These are phyloP conservation scores for Ascosphaera apis DNA, from an alignment of 2,329 filamentous ascomycete species.

Conservation along the genomic window DNA sequence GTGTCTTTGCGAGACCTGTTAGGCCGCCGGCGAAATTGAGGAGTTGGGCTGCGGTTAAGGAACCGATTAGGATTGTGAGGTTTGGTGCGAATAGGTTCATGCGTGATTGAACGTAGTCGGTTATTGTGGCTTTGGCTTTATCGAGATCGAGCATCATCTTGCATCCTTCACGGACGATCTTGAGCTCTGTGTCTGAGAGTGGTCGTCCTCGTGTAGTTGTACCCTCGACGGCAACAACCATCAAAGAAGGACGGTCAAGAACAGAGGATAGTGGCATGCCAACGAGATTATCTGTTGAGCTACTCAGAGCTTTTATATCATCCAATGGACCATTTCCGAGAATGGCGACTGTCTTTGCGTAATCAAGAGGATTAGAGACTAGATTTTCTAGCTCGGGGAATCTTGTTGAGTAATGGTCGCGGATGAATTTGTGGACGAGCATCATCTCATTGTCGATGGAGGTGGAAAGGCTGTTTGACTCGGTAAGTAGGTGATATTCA, in stretches of 20 bases:
- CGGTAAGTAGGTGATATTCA: constrained; percentile 69
- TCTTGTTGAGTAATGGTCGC: constrained; percentile 81
- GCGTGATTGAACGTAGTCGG: constrained; percentile 84
- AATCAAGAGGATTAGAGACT: constrained; percentile 78
- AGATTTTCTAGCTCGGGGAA: constrained; percentile 85
- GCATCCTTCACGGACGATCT: constrained; percentile 53
- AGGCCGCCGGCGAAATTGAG: constrained; percentile 84
- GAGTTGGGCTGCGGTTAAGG: constrained; percentile 83
- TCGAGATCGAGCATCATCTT: constrained; percentile 76
- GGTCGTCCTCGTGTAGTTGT: constrained; percentile 68
- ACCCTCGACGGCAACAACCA: constrained; percentile 90
- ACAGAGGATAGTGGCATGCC: constrained; percentile 54
- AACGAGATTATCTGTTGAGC: constrained; percentile 55
- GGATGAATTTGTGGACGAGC: constrained; percentile 84
- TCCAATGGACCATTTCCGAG: constrained; percentile 82
- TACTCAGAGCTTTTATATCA: constrained; percentile 58
- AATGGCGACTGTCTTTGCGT: constrained; percentile 84
- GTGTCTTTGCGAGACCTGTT: constrained; percentile 71
- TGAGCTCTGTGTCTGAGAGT: constrained; percentile 51
- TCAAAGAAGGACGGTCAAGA: constrained; percentile 69
- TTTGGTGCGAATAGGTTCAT: constrained; percentile 96
- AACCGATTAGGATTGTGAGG: constrained; percentile 70
- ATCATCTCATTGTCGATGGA: constrained; percentile 84
- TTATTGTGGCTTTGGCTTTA: constrained; percentile 63
- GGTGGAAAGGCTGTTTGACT: constrained; percentile 74